A percentile compares a stretch with the other conserved stretches of the same genome.
Conservation (phyloP, 495 filamentous ascomycete species). For the Letharia lupina region DNA sequence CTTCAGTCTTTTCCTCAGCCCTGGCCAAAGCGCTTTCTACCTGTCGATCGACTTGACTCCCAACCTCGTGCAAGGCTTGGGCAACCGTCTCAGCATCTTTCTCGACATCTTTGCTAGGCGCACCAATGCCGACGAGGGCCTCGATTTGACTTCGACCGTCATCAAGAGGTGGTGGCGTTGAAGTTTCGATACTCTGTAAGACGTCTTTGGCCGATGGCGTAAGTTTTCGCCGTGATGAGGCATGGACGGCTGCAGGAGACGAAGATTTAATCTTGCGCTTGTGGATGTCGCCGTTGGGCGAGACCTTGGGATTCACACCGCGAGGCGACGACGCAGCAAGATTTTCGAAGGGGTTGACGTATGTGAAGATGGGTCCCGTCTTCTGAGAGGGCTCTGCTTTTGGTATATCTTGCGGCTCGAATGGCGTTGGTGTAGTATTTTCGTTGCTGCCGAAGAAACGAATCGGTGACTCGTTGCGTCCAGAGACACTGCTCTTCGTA, state of each 20-base stretch:
- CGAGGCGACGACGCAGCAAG: slow-evolving; percentile 60
- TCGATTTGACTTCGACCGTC: slow-evolving; percentile 31
- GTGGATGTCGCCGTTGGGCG: slow-evolving; percentile 22
- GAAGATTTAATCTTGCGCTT: slow-evolving; percentile 28
- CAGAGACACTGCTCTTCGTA: slow-evolving; percentile 8
- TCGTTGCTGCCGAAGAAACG: slow-evolving; percentile 35
- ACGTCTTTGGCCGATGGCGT: slow-evolving; percentile 22
- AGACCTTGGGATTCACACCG: slow-evolving; percentile 30
- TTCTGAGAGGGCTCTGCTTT: slow-evolving; percentile 28
- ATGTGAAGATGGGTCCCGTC: slow-evolving; percentile 58
- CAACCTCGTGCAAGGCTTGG: slow-evolving; percentile 61
- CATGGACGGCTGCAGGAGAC: slow-evolving; percentile 21
- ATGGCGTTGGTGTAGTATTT: slow-evolving; percentile 25
- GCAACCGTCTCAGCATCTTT: slow-evolving; percentile 60
- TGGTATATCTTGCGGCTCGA: slow-evolving; percentile 26
- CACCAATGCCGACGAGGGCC: slow-evolving; percentile 28
- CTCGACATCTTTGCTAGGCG: slow-evolving; percentile 44
- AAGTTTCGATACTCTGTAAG: slow-evolving; percentile 30
- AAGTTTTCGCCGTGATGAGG: slow-evolving; percentile 26
- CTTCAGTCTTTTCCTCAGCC: slow-evolving; percentile 35
- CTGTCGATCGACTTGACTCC: slow-evolving; percentile 57
- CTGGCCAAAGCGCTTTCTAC: slow-evolving; percentile 57
- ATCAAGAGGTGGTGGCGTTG: slow-evolving; percentile 26
- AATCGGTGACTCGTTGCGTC: slow-evolving; percentile 29
- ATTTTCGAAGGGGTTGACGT: slow-evolving; percentile 74